Evolutionary conservation across 164 flowering plant species (phyloP), one percentile per base, ranked within the genome.

Genomic region (Liriodendron chinense): DNA sequence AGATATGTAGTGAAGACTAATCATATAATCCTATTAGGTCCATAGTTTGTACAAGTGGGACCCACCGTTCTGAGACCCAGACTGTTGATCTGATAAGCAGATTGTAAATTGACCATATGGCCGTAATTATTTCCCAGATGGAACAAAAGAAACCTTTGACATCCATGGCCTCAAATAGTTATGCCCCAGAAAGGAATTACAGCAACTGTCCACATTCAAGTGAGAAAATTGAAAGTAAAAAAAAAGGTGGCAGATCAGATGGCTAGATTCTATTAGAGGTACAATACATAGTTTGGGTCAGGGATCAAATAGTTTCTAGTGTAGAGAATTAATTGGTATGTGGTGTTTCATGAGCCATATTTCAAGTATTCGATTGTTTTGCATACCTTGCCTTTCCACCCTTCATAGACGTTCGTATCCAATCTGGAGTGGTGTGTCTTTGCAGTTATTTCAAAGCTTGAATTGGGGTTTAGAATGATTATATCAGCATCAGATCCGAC

Each of bases 401-500:
- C 98, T 74, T 96, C 99, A 69, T 80, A 96, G 34, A 94, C 97
- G 82, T 96, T 96, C 74, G 95, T 94, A 78, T 96, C 98, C 25
- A 86, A 65, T 79, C 89, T 85, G 3, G 94, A 91, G 77, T 96
- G 99, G 82, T 96, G 99, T 34, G 90, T 78, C 63, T 67, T 77
- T 71, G 97, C 82, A 66, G 83, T 82, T 69, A 96, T 90, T 72
- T 87, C 81, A 76, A 91, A 90, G 80, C 87, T 94, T 72, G 98
- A 80, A 77, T 90, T 91, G 56, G 99, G 98, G 74, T 96, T 90
- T 78, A 96, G 81, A 74, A 96, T 86, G 56, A 94, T 94, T 69
- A 96, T 88, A 79, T 94, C 99, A 47, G 99, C 99, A 88, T 96
- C 99, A 69, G 99, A 92, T 73, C 99, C 99, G 69, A 83, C 82